Evolutionary conservation across 148 eudicot species (phyloP).

Genomic region (Dianthus caryophyllus): DNA sequence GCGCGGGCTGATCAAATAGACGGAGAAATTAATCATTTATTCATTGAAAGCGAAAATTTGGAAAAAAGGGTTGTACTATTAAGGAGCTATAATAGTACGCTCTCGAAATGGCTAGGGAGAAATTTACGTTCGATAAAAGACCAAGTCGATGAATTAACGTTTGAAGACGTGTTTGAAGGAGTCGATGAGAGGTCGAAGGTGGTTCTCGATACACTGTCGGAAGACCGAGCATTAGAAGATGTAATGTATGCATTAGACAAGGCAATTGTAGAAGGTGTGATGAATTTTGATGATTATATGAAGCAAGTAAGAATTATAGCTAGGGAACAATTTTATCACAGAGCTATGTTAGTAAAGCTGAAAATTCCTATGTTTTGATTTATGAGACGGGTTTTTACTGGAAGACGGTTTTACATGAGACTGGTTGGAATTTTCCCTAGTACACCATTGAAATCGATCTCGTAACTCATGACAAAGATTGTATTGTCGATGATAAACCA

Average conservation of each 20-base stretch:
- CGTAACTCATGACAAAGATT: not conserved
- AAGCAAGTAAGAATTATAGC: constrained; percentile 39
- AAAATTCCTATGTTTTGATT: constrained; percentile 9
- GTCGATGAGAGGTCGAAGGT: constrained; percentile 25
- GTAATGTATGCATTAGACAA: constrained; percentile 41
- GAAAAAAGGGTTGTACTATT: constrained; percentile 24
- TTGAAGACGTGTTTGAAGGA: constrained; percentile 31
- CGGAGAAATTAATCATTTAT: constrained; percentile 8
- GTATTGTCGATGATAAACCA: not conserved
- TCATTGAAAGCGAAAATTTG: constrained; percentile 22
- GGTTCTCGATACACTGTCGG: constrained; percentile 29
- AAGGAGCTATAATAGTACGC: constrained; percentile 19
- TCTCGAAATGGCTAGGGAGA: constrained; percentile 38
- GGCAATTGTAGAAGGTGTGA: constrained; percentile 35
- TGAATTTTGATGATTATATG: constrained; percentile 34
- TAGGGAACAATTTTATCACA: constrained; percentile 39
- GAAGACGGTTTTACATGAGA: not conserved
- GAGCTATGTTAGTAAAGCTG: constrained; percentile 21
- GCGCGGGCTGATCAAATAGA: constrained; percentile 15
- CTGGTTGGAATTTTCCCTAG: not conserved
- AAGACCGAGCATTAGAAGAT: constrained; percentile 42
- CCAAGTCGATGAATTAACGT: not conserved
- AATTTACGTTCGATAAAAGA: not conserved
- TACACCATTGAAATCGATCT: not conserved
- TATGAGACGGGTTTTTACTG: not conserved